These are phyloP conservation scores for Pleomassaria siparia DNA, from an alignment of 2,329 filamentous ascomycete genomes.

Conservation along the genomic window DNA sequence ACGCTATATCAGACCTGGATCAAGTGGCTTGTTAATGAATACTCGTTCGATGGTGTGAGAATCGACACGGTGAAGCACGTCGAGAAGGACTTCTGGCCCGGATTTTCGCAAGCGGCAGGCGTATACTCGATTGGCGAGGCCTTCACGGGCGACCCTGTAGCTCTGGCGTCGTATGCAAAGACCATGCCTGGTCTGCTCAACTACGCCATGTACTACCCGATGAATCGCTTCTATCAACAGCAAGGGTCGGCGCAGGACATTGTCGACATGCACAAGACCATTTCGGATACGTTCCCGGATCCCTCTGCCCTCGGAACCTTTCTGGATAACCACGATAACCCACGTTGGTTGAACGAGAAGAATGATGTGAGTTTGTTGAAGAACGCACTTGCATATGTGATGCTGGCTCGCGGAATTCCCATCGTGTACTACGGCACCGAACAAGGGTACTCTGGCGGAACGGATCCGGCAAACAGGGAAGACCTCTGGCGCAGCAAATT, in stretches of 20 bases:
- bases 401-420: slow-evolving; percentile 43
- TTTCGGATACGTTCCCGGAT: slow-evolving; percentile 34
- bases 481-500: slow-evolving; percentile 43
- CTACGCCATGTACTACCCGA: slow-evolving; percentile 54
- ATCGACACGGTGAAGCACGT: slow-evolving; percentile 66
- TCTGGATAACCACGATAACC: slow-evolving; percentile 45
- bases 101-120: slow-evolving; percentile 56
- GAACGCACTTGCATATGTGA: slow-evolving; percentile 43
- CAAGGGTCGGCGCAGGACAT: slow-evolving; percentile 42
- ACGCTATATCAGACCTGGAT: slow-evolving; percentile 32
- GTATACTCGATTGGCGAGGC: slow-evolving; percentile 65
- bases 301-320: slow-evolving; percentile 42
- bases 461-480: slow-evolving; percentile 45
- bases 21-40: slow-evolving; percentile 32
- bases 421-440: slow-evolving; percentile 46
- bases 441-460: slow-evolving; percentile 40
- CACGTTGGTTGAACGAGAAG: slow-evolving; percentile 41
- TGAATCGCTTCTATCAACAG: slow-evolving; percentile 42
- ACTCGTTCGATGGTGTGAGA: slow-evolving; percentile 55
- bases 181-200: slow-evolving; percentile 63
- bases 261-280: slow-evolving; percentile 30
- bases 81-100: slow-evolving; percentile 59
- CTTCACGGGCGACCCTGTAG: slow-evolving; percentile 55
- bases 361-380: slow-evolving; percentile 40
- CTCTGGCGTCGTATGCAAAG: slow-evolving; percentile 56